phyloP scores from a whole-genome alignment of 1,284 basidiomycete genomes.

The Puccinia horiana region DNA sequence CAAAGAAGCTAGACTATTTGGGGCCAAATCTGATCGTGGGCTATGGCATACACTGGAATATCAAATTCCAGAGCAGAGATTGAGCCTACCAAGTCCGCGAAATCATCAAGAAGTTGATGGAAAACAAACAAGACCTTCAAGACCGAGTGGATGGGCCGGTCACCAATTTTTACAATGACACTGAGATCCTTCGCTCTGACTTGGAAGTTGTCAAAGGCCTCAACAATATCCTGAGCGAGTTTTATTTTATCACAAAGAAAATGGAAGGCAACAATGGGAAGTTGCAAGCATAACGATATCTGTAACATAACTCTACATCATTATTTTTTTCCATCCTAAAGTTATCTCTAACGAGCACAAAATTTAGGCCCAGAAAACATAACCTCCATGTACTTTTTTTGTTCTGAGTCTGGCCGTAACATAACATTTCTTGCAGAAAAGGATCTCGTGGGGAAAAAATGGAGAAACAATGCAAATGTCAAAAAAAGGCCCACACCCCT shows the following conservation, averaged over 20 bases:
- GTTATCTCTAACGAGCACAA: no score
- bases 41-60: conserved; percentile 1
- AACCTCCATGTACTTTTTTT: no score
- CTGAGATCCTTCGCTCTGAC: not conserved
- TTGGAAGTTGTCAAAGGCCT: not conserved
- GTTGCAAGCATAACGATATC: no score
- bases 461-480: no score
- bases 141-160: not conserved
- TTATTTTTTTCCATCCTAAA: no score
- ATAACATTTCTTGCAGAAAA: no score
- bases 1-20: not conserved
- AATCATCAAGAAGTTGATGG: not conserved
- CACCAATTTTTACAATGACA: not conserved
- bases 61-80: not conserved
- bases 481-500: no score
- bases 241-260: not conserved
- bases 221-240: not conserved
- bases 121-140: conserved; percentile 2
- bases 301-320: no score
- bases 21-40: no score
- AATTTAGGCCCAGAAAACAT: no score
- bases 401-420: no score
- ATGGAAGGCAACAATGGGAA: conserved; percentile 17
- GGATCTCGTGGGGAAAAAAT: no score
- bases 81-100: not conserved